Conservation (phyloP, 805 yeast genomes). For the Metschnikowia amazonensis region DNA sequence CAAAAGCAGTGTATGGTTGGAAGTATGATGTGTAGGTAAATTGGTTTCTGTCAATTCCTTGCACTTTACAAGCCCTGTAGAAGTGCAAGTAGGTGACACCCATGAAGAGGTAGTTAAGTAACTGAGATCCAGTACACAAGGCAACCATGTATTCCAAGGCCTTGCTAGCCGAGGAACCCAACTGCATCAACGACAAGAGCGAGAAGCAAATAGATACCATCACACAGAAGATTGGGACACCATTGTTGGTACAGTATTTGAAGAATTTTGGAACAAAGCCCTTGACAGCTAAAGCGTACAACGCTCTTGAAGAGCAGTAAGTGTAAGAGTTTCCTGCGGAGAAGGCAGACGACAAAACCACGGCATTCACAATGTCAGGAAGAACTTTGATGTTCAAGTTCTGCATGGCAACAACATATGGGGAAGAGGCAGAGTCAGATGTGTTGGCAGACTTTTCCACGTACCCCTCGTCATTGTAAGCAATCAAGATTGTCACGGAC, state of each 20-base stretch:
- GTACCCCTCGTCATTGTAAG: conserved; percentile 20
- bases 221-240: conserved; percentile 21
- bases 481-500: conserved; percentile 36
- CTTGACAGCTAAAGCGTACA: conserved; percentile 18
- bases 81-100: conserved; percentile 19
- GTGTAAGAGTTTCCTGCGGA: conserved; percentile 22
- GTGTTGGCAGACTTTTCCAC: conserved; percentile 11
- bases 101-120: conserved; percentile 21
- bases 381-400: conserved; percentile 18
- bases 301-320: conserved; percentile 20
- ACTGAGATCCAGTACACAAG: conserved; percentile 22
- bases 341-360: conserved; percentile 19
- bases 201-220: conserved; percentile 19
- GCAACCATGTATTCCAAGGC: conserved; percentile 21
- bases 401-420: conserved; percentile 22
- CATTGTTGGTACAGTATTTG: conserved; percentile 15
- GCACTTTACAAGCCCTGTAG: conserved; percentile 22
- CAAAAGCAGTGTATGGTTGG: conserved; percentile 37
- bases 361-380: conserved; percentile 19
- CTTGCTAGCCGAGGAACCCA: conserved; percentile 15
- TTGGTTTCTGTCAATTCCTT: conserved; percentile 29
- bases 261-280: conserved; percentile 19
- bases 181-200: conserved; percentile 20
- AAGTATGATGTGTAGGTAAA: conserved; percentile 43
- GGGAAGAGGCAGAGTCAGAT: conserved; percentile 21